Conservation (phyloP, 352 stramenopile species). For the Pythium dissimile region DNA sequence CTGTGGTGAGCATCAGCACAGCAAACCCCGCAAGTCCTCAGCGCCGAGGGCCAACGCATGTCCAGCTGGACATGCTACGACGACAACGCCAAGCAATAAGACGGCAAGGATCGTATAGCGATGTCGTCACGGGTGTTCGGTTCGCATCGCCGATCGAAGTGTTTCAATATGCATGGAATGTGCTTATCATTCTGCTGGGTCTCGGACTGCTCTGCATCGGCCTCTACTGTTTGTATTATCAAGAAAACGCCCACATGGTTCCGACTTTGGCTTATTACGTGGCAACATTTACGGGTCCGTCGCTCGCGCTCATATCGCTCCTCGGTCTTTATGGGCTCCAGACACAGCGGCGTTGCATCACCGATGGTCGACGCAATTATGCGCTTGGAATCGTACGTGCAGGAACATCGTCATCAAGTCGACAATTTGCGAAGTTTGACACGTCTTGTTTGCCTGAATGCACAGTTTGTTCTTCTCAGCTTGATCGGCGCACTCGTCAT, state of each 20-base stretch:
- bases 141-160: slow-evolving; percentile 31
- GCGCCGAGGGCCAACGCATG: slow-evolving; percentile 6
- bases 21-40: neutral
- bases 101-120: slow-evolving; percentile 32
- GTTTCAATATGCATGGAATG: slow-evolving; percentile 53
- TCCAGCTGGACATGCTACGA: slow-evolving; percentile 25
- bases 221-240: slow-evolving; percentile 58
- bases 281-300: slow-evolving; percentile 43
- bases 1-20: slow-evolving; percentile 10
- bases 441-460: neutral
- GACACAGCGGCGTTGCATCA: slow-evolving; percentile 50
- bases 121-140: slow-evolving; percentile 30
- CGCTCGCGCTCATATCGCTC: slow-evolving; percentile 36
- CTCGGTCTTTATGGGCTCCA: slow-evolving; percentile 48
- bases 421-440: too few relatives aligned
- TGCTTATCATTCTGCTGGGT: slow-evolving; percentile 47
- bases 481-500: slow-evolving; percentile 36
- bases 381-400: slow-evolving; percentile 42
- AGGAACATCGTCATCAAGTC: too few relatives aligned
- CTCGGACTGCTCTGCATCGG: slow-evolving; percentile 46
- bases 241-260: slow-evolving; percentile 50
- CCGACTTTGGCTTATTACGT: slow-evolving; percentile 48
- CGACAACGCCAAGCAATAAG: slow-evolving; percentile 31
- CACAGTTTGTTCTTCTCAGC: slow-evolving; percentile 49
- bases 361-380: slow-evolving; percentile 52